These are phyloP conservation scores for Pseudocercospora vitis DNA, from an alignment of 2,329 filamentous ascomycete genomes.

Conservation along the genomic window DNA sequence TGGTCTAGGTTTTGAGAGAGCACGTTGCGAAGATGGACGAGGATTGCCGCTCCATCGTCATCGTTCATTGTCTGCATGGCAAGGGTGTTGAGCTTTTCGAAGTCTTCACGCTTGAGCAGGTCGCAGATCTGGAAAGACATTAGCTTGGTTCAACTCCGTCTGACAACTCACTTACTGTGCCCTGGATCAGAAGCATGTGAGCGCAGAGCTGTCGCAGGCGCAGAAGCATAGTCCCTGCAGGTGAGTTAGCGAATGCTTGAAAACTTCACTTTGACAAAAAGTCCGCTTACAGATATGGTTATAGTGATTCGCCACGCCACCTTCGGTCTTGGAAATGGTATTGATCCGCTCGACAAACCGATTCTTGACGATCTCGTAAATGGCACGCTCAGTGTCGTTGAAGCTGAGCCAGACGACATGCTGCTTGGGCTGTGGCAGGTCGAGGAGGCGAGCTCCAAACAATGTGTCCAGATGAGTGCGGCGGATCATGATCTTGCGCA, in stretches of 20 bases:
- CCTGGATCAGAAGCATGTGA: slow-evolving; percentile 52
- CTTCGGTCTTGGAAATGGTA: slow-evolving; percentile 23
- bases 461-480: slow-evolving; percentile 56
- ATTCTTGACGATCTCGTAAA: slow-evolving; percentile 55
- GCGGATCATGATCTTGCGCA: slow-evolving; percentile 54
- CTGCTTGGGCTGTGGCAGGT: slow-evolving; percentile 52
- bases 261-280: neutral
- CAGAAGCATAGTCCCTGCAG: slow-evolving; percentile 45
- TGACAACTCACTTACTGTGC: slow-evolving; percentile 28
- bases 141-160: neutral
- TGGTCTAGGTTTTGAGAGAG: slow-evolving; percentile 19
- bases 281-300: slow-evolving; percentile 40
- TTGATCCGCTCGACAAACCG: slow-evolving; percentile 49
- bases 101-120: slow-evolving; percentile 47
- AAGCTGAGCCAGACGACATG: slow-evolving; percentile 49
- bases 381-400: slow-evolving; percentile 51
- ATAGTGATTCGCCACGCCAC: slow-evolving; percentile 38
- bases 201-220: slow-evolving; percentile 54
- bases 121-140: slow-evolving; percentile 38
- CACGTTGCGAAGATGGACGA: slow-evolving; percentile 27
- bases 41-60: slow-evolving; percentile 18
- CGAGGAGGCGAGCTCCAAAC: slow-evolving; percentile 55
- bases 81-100: slow-evolving; percentile 43
- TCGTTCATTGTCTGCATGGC: slow-evolving; percentile 14
- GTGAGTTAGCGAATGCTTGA: neutral